Evolutionary conservation across 2,329 filamentous ascomycete genomes (phyloP).

Genomic region (Fusarium xyrophilum): DNA sequence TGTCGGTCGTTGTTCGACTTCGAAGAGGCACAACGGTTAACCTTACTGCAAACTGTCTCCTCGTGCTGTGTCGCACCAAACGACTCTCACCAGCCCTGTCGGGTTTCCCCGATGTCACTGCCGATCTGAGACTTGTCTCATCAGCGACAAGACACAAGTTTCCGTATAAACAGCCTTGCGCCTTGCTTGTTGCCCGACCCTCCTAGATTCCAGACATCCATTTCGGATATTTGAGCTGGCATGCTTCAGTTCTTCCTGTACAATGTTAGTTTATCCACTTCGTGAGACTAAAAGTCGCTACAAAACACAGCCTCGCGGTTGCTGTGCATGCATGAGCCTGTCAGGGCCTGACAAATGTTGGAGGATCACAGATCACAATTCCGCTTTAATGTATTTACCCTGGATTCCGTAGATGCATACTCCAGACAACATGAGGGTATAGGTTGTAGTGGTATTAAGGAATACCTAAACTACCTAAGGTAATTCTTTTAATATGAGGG

Average conservation of each 20-base stretch:
- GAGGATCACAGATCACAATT: constrained; percentile 16
- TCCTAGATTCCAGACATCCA: constrained; percentile 11
- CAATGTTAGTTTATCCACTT: constrained; percentile 38
- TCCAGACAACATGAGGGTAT: background rate
- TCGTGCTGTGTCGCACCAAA: background rate
- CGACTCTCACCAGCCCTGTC: constrained; percentile 37
- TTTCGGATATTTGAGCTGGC: constrained; percentile 6
- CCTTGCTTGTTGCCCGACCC: constrained; percentile 3
- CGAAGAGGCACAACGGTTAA: constrained; percentile 13
- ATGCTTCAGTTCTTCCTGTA: background rate
- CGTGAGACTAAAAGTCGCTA: constrained; percentile 31
- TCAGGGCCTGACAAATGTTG: constrained; percentile 11
- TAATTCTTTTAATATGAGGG: background rate
- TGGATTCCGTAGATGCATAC: background rate
- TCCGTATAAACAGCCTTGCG: background rate
- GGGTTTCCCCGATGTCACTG: constrained; percentile 37
- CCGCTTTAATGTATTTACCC: background rate
- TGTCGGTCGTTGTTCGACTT: constrained; percentile 24
- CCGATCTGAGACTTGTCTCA: constrained; percentile 32
- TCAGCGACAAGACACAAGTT: constrained; percentile 20
- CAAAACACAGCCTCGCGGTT: constrained; percentile 28
- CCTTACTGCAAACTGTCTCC: background rate
- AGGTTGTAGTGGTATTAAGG: background rate
- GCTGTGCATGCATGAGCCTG: constrained; percentile 17
- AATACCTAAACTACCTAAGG: background rate